These are phyloP conservation scores for Elymus sibiricus DNA, from an alignment of 176 grass and related monocot species.

Conservation along the genomic window DNA sequence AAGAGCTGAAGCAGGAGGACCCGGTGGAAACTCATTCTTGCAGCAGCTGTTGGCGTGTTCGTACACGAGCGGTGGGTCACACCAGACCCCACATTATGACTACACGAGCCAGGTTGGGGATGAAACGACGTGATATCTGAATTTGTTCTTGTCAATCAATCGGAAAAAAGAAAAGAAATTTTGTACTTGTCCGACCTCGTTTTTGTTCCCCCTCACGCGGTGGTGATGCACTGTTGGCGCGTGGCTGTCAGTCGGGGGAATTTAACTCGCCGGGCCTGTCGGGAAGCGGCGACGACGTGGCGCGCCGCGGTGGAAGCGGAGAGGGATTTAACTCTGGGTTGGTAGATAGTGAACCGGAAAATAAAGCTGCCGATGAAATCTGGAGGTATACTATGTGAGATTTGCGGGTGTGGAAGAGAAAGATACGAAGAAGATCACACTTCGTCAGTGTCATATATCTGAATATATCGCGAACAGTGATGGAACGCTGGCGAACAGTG, in stretches of 20 bases:
- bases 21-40: no score
- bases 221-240: background rate
- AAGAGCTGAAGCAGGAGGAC: no score
- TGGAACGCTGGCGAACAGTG: background rate
- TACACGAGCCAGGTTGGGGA: no score
- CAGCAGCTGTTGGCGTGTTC: no score
- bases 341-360: background rate
- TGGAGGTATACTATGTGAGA: no score
- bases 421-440: background rate
- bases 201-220: background rate
- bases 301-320: background rate
- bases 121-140: background rate
- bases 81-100: no score
- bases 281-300: constrained; percentile 8
- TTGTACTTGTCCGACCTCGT: background rate
- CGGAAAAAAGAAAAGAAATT: no score
- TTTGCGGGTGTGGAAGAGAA: background rate
- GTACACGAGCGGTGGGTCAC: no score
- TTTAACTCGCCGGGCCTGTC: constrained; percentile 14
- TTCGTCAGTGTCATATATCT: background rate
- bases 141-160: background rate
- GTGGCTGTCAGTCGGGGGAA: background rate
- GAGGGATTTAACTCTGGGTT: background rate
- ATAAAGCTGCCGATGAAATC: no score
- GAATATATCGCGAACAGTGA: background rate